phyloP scores from a whole-genome alignment of 2,329 filamentous ascomycete genomes.

The Diaporthe ampelina region DNA sequence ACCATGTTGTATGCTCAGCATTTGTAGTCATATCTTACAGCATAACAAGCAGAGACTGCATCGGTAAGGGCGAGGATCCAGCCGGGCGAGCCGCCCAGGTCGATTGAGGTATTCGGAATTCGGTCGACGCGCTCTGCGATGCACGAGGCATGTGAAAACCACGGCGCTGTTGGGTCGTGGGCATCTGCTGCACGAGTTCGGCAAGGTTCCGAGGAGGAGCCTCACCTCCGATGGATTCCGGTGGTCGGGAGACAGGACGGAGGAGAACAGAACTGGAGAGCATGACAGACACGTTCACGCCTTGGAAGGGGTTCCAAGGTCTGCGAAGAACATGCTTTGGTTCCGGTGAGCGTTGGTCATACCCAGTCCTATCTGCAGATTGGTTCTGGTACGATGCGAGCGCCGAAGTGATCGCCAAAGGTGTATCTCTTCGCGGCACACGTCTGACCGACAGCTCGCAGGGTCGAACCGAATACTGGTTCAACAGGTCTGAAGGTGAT shows the following conservation, averaged over 20 bases:
- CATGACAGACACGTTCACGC: background rate
- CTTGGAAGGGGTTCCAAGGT: background rate
- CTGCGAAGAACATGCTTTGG: background rate
- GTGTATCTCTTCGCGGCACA: background rate
- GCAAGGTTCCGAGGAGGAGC: slow-evolving; percentile 23
- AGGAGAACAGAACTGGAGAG: background rate
- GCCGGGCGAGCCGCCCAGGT: background rate
- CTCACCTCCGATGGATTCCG: background rate
- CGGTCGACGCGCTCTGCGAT: background rate
- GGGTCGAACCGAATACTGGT: background rate
- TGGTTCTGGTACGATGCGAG: background rate
- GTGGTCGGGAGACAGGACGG: background rate
- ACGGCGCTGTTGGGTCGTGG: background rate
- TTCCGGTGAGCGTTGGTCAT: background rate
- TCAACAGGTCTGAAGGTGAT: background rate
- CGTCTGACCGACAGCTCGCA: background rate
- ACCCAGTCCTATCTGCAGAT: background rate
- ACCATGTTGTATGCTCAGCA: slow-evolving; percentile 3
- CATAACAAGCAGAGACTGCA: background rate
- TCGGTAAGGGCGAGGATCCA: background rate
- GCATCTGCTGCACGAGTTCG: background rate
- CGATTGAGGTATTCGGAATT: background rate
- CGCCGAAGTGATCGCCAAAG: background rate
- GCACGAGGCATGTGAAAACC: background rate
- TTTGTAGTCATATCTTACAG: background rate